Conservation (phyloP, 345 rosid genomes). For the Luvunga scandens region DNA sequence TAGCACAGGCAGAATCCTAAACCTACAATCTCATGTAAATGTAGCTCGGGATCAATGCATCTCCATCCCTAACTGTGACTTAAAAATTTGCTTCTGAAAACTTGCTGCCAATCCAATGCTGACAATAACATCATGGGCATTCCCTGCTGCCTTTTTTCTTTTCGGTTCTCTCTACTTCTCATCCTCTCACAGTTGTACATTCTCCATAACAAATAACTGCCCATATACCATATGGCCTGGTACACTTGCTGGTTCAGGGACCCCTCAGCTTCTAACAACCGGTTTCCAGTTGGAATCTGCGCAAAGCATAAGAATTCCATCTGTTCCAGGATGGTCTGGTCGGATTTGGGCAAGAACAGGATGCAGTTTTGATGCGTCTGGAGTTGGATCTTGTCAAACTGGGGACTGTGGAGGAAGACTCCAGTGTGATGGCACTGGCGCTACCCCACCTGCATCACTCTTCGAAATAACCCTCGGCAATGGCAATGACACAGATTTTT, state of each 20-base stretch:
- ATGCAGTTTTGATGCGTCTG: conserved; percentile 60
- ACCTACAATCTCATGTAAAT: conserved; percentile 23
- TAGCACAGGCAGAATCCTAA: conserved; percentile 21
- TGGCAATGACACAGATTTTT: conserved; percentile 57
- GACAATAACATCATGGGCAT: neutral
- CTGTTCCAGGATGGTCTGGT: conserved; percentile 82
- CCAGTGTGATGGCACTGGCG: conserved; percentile 71
- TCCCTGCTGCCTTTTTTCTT: conserved; percentile 24
- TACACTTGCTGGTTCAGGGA: conserved; percentile 78
- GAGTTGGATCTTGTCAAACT: conserved; percentile 64
- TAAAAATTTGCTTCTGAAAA: neutral
- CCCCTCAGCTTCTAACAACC: conserved; percentile 61
- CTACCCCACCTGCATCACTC: conserved; percentile 79
- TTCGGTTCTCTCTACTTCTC: conserved; percentile 32
- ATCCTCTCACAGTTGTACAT: conserved; percentile 41
- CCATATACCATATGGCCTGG: conserved; percentile 86
- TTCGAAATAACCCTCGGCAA: conserved; percentile 74
- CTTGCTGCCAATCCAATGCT: neutral
- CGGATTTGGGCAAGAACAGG: conserved; percentile 92
- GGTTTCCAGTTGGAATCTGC: conserved; percentile 71
- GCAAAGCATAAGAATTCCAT: conserved; percentile 47
- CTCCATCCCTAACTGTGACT: neutral
- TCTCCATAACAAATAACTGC: conserved; percentile 66
- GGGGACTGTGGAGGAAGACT: conserved; percentile 85
- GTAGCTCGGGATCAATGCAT: conserved; percentile 3